Evolutionary conservation across 345 rosid species (phyloP), one percentile per base, ranked within the genome.

Genomic region (Brassica nigra): DNA sequence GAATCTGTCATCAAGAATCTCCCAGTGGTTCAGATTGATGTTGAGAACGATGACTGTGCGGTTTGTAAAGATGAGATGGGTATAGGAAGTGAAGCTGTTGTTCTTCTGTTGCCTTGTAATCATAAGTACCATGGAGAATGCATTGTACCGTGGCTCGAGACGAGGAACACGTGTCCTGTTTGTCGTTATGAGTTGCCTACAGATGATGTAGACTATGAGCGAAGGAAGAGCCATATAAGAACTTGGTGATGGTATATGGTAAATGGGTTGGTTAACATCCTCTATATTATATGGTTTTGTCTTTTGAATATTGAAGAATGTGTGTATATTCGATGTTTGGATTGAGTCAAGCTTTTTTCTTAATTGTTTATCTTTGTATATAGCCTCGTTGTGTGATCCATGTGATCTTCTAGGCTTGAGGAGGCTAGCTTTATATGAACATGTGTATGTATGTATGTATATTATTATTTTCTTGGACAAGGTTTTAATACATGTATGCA

Each of bases 91-190:
- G 71, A 81, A 59, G 93, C 85, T 16, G 89, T 44, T 44, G 89
- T 49, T 49, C 55, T 83, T 78, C 91, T 83, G 79, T 82, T 95
- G 80, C 97, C 99, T 5, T 95, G 99, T 76, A 65, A 83, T 16
- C 99, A 95, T 75, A 64, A 85, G 73, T 95, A 95, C 80, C 99
- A 95, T 78, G 86, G 89, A 1, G 93, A 91, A 9, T 95, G 99
- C 85, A 95, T 95, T 78, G 62, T 88, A 20, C 94, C 93, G 2
- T 95, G 99, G 99, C 88, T 95, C 6, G 76, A 81, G 7, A 86
- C 93, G 16, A 86, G 99, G 83, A 95, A 90, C 83, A 91, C 97
- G 23, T 95, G 99, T 65, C 99, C 99, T 18, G 97, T 95, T 69
- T 95, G 99, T 83, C 91, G 99, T 9, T 78, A 86, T 69, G 97